phyloP scores from a whole-genome alignment of 805 yeast species.

The Kodamaea fukazawae region DNA sequence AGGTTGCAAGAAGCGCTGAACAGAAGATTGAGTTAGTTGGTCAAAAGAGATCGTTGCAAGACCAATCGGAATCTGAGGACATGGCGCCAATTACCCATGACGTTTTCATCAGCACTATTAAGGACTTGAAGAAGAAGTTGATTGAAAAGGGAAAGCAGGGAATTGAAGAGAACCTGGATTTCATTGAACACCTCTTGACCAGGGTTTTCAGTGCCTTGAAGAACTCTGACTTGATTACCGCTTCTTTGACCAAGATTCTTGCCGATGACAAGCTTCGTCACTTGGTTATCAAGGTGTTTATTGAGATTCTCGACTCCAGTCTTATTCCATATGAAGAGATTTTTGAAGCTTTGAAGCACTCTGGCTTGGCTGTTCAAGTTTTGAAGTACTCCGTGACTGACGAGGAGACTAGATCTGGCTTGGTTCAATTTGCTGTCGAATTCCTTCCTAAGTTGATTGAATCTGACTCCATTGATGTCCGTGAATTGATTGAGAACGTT shows the following conservation, averaged over 20 bases:
- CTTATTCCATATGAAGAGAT: slow-evolving; percentile 33
- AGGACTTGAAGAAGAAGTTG: slow-evolving; percentile 4
- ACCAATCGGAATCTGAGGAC: not conserved
- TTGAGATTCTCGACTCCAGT: slow-evolving; percentile 24
- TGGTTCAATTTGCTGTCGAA: slow-evolving; percentile 23
- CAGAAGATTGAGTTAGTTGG: too few species aligned
- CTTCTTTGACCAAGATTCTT: slow-evolving; percentile 25
- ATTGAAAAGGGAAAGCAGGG: slow-evolving; percentile 11
- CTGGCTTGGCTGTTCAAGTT: slow-evolving; percentile 31
- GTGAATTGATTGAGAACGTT: slow-evolving; percentile 1
- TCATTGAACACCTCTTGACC: slow-evolving; percentile 13
- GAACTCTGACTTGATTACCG: slow-evolving; percentile 28
- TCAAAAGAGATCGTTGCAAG: not conserved
- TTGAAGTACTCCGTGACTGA: slow-evolving; percentile 25
- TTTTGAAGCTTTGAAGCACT: slow-evolving; percentile 26
- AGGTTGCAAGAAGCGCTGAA: too few species aligned
- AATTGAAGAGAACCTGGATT: not conserved
- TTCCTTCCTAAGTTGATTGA: slow-evolving; percentile 14
- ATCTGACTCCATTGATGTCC: not conserved
- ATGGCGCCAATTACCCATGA: not conserved
- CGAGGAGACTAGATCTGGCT: slow-evolving; percentile 27
- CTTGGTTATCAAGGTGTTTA: slow-evolving; percentile 21
- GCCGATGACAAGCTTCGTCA: slow-evolving; percentile 29
- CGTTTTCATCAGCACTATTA: not conserved
- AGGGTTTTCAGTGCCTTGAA: slow-evolving; percentile 25